Conservation (phyloP, 2,329 filamentous ascomycete genomes). For the Penicillium sp. region DNA sequence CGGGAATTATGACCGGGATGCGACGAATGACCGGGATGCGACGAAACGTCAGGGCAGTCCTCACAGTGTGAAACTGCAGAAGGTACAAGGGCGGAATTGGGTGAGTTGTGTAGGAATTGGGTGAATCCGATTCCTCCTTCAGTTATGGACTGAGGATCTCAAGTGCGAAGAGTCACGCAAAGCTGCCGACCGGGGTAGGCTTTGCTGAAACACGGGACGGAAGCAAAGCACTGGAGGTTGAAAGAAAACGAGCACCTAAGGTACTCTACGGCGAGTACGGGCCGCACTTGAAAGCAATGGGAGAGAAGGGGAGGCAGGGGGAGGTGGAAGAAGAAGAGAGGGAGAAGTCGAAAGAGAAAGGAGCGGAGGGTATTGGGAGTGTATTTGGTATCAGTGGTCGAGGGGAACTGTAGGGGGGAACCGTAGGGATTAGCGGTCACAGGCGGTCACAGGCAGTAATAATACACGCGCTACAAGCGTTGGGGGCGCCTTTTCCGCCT, state of each 20-base stretch:
- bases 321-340: conserved; percentile 16
- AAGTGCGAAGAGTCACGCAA: conserved; percentile 2
- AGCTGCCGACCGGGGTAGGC: conserved; percentile 3
- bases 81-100: conserved; percentile 10
- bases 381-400: conserved; percentile 19
- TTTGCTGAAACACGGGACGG: conserved; percentile 5
- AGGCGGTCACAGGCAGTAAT: background rate
- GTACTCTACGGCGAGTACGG: conserved; percentile 30
- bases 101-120: conserved; percentile 8
- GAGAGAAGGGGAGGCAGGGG: conserved; percentile 21
- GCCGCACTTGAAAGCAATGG: conserved; percentile 24
- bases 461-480: background rate
- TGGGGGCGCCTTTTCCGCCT: background rate
- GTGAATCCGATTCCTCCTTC: conserved; percentile 1
- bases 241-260: conserved; percentile 15
- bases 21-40: background rate
- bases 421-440: conserved; percentile 4
- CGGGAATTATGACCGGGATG: background rate
- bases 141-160: background rate
- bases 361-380: conserved; percentile 20
- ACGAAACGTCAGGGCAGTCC: background rate
- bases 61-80: background rate
- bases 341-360: conserved; percentile 19
- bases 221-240: conserved; percentile 9
- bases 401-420: conserved; percentile 2